Conservation (phyloP, 345 rosid genomes). For the Corchorus capsularis region DNA sequence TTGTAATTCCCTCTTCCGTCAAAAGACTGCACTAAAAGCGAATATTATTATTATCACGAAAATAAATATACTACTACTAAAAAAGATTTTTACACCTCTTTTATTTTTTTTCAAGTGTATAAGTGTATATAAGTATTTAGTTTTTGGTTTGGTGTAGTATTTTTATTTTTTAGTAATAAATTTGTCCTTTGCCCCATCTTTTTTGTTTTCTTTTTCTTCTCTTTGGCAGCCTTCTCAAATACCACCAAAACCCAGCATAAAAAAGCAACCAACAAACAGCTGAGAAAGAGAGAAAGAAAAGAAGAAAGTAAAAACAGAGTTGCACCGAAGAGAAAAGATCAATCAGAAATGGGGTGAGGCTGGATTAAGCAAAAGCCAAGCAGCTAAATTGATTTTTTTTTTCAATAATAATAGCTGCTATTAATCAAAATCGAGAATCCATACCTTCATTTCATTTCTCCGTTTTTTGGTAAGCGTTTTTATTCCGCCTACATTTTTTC, state of each 20-base stretch:
- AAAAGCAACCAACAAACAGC: constrained; percentile 30
- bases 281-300: constrained; percentile 8
- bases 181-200: constrained; percentile 7
- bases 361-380: constrained; percentile 4
- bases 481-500: not conserved
- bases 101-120: no score
- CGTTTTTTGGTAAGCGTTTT: constrained; percentile 22
- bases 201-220: not conserved
- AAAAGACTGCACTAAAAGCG: not conserved
- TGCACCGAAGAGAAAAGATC: constrained; percentile 26
- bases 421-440: constrained; percentile 5
- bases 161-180: not conserved
- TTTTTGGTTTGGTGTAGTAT: not conserved
- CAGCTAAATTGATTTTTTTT: not conserved
- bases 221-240: constrained; percentile 23
- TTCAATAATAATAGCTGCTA: not conserved
- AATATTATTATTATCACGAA: not conserved
- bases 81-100: not conserved
- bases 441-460: not conserved
- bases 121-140: not conserved
- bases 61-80: not conserved
- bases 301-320: not conserved
- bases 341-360: constrained; percentile 42
- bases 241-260: constrained; percentile 21
- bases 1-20: not conserved